These are phyloP conservation scores for Geotrichum macrosporum DNA, from an alignment of 1,139 yeast genomes.

Conservation along the genomic window DNA sequence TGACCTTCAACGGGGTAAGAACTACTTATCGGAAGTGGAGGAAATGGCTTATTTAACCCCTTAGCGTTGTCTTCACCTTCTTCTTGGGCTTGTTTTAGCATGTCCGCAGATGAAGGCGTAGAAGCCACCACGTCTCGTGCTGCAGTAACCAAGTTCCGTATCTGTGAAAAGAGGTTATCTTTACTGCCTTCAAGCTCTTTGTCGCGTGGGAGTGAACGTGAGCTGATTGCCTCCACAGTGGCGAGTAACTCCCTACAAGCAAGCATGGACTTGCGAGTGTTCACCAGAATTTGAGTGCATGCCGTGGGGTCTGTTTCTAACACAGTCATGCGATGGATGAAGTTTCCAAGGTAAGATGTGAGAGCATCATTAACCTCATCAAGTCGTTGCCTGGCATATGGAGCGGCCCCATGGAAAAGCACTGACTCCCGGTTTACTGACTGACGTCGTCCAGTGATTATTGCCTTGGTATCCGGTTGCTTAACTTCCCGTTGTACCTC, in stretches of 20 bases:
- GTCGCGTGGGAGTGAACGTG: conserved; percentile 31
- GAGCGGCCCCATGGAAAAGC: conserved; percentile 45
- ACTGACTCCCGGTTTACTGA: conserved; percentile 30
- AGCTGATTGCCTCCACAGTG: conserved; percentile 37
- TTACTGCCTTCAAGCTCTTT: conserved; percentile 37
- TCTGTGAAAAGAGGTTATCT: conserved; percentile 37
- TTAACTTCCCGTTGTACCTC: background rate
- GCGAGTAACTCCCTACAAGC: conserved; percentile 43
- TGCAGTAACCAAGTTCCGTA: conserved; percentile 34
- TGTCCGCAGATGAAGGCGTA: conserved; percentile 15
- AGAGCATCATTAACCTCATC: conserved; percentile 71
- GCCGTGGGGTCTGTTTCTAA: conserved; percentile 35
- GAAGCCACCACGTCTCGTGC: conserved; percentile 27
- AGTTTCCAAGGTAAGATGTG: conserved; percentile 60
- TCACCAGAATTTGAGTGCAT: conserved; percentile 38
- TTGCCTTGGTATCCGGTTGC: background rate
- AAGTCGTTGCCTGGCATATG: conserved; percentile 64
- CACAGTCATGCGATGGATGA: conserved; percentile 34
- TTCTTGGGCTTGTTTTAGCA: conserved; percentile 8
- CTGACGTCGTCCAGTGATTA: conserved; percentile 1
- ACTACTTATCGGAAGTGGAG: background rate
- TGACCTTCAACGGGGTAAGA: conserved; percentile 10
- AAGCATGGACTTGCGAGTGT: conserved; percentile 42
- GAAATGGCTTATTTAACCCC: conserved; percentile 1
- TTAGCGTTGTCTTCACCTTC: conserved; percentile 21